A percentile compares a stretch with the other conserved stretches of the same genome.
Evolutionary conservation across 2,329 filamentous ascomycete species (phyloP).

Genomic region (Anthostomella pinea): DNA sequence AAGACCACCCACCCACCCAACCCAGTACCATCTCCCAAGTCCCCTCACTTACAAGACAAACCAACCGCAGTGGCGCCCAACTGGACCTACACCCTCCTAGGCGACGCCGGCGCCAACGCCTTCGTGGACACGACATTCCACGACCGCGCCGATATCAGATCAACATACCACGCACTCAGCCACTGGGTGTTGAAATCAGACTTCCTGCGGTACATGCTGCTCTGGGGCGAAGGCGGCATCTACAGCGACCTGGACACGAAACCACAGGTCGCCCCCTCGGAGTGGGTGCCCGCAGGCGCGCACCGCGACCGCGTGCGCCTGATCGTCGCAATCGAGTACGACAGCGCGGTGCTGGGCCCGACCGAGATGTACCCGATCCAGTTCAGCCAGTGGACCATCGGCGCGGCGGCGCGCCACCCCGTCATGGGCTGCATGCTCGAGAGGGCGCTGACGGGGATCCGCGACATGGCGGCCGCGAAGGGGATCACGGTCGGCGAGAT

Average conservation of each 20-base stretch:
- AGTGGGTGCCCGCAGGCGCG: background rate
- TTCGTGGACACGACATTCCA: background rate
- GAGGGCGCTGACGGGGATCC: conserved; percentile 20
- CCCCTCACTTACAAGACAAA: background rate
- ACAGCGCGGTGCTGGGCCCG: background rate
- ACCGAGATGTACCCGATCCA: background rate
- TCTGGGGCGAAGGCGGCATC: background rate
- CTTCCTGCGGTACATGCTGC: background rate
- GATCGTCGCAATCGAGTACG: background rate
- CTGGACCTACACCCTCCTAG: background rate
- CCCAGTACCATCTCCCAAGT: no score
- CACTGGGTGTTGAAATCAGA: background rate
- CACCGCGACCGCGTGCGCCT: background rate
- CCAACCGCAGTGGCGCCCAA: background rate
- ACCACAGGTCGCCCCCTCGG: background rate
- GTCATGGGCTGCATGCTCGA: conserved; percentile 14
- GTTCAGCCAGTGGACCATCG: conserved; percentile 3
- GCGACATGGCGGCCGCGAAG: conserved; percentile 7
- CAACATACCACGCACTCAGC: background rate
- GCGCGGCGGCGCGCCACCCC: background rate
- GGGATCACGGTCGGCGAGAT: conserved; percentile 6
- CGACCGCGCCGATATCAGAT: background rate
- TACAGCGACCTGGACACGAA: conserved; percentile 1
- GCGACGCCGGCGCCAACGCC: background rate
- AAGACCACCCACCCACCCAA: background rate